phyloP scores from a whole-genome alignment of 2,329 filamentous ascomycete species.

The Fusarium nygamai region DNA sequence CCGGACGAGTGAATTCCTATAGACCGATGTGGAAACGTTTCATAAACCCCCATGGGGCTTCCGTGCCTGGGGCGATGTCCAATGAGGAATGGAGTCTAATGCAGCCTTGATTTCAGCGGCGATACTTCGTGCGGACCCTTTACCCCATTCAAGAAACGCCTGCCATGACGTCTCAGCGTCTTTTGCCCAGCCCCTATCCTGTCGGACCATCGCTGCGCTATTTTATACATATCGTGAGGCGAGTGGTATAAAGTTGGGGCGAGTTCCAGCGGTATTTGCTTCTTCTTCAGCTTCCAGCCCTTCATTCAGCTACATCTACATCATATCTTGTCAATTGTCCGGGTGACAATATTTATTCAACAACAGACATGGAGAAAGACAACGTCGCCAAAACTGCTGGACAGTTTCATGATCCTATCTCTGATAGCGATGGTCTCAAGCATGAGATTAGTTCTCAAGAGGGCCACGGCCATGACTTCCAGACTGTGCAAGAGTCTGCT shows the following conservation, averaged over 20 bases:
- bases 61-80: not conserved
- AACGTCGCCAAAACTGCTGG: not conserved
- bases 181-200: not conserved
- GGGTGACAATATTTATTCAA: not conserved
- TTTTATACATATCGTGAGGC: slow-evolving; percentile 1
- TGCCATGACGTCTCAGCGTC: slow-evolving; percentile 14
- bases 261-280: not conserved
- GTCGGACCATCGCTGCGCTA: slow-evolving; percentile 21
- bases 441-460: slow-evolving; percentile 3
- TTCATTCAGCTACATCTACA: not conserved
- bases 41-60: slow-evolving; percentile 26
- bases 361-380: slow-evolving; percentile 17
- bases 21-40: slow-evolving; percentile 1
- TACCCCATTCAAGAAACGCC: not conserved
- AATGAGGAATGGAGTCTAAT: not conserved
- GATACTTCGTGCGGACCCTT: not conserved
- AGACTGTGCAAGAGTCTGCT: slow-evolving; percentile 19
- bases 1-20: slow-evolving; percentile 1
- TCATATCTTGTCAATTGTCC: not conserved
- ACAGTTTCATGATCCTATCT: slow-evolving; percentile 21
- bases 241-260: slow-evolving; percentile 1
- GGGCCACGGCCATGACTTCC: slow-evolving; percentile 28
- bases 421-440: slow-evolving; percentile 27
- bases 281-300: not conserved
- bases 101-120: slow-evolving; percentile 22